phyloP scores from a whole-genome alignment of 2,329 filamentous ascomycete genomes.

The Clarireedia sp. region DNA sequence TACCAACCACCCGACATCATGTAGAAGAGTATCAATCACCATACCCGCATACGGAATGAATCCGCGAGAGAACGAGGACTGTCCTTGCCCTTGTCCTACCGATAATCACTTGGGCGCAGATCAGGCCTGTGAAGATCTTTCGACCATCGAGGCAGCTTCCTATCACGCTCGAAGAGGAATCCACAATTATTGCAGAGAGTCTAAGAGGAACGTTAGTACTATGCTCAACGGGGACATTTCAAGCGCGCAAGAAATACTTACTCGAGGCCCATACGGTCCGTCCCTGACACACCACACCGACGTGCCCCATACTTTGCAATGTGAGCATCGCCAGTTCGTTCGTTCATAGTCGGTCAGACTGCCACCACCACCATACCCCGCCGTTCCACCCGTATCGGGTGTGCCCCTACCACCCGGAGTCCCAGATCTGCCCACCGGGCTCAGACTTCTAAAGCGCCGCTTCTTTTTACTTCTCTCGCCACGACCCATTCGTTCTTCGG shows the following conservation, averaged over 20 bases:
- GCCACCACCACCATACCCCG: constrained; percentile 45
- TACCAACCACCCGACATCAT: too few relatives aligned
- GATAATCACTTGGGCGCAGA: constrained; percentile 25
- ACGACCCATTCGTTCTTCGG: constrained; percentile 77
- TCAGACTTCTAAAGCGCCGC: constrained; percentile 80
- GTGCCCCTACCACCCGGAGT: constrained; percentile 69
- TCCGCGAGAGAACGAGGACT: too few relatives aligned
- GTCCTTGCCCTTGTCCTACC: constrained; percentile 11
- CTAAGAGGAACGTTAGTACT: constrained; percentile 30
- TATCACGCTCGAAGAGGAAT: constrained; percentile 78
- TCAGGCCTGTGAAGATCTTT: constrained; percentile 53
- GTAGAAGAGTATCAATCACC: too few relatives aligned
- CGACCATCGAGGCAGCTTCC: constrained; percentile 71
- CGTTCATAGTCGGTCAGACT: constrained; percentile 71
- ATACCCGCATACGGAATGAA: not conserved
- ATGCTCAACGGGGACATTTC: not conserved
- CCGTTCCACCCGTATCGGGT: constrained; percentile 73
- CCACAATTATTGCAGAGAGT: constrained; percentile 92
- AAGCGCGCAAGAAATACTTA: constrained; percentile 38
- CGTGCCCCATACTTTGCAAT: constrained; percentile 81
- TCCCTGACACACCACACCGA: constrained; percentile 94
- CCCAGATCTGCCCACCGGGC: constrained; percentile 61
- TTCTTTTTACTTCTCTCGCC: constrained; percentile 95
- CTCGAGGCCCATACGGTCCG: constrained; percentile 75
- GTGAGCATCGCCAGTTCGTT: constrained; percentile 74